phyloP scores from a whole-genome alignment of 768 basidiomycete species.

The Boletus fagicola region DNA sequence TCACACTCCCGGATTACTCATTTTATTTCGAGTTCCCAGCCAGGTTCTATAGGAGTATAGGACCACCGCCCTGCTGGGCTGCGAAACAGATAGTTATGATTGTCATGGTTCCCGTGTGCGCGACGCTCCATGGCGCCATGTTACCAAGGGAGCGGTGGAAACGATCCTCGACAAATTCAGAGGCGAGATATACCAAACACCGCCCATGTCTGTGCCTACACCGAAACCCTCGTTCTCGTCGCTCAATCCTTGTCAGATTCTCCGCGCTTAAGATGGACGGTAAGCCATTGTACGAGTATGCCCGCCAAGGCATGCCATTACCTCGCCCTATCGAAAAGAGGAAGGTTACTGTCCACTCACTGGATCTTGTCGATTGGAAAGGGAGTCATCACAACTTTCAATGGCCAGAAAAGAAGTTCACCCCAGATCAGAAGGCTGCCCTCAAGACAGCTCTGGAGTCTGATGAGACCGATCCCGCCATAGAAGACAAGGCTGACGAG shows the following conservation, averaged over 20 bases:
- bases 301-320: constrained; percentile 83
- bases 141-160: constrained; percentile 77
- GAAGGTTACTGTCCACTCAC: constrained; percentile 73
- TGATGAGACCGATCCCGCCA: constrained; percentile 38
- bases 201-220: constrained; percentile 70
- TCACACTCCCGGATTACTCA: not conserved
- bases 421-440: constrained; percentile 64
- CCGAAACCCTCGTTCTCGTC: not conserved
- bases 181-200: constrained; percentile 86
- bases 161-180: constrained; percentile 66
- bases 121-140: constrained; percentile 75
- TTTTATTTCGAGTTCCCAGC: constrained; percentile 17
- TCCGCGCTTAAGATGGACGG: constrained; percentile 99
- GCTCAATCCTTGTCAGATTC: constrained; percentile 55
- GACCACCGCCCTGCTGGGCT: constrained; percentile 88
- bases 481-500: constrained; percentile 36
- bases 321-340: constrained; percentile 93
- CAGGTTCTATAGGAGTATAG: constrained; percentile 70
- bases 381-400: constrained; percentile 71
- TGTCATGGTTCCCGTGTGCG: constrained; percentile 82
- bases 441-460: constrained; percentile 63
- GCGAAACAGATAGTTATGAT: constrained; percentile 94
- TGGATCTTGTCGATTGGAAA: constrained; percentile 78
- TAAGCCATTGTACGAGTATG: constrained; percentile 92
- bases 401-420: constrained; percentile 73